These are phyloP conservation scores for Neonothopanus nambi DNA, from an alignment of 1,284 basidiomycete genomes.

Conservation along the genomic window DNA sequence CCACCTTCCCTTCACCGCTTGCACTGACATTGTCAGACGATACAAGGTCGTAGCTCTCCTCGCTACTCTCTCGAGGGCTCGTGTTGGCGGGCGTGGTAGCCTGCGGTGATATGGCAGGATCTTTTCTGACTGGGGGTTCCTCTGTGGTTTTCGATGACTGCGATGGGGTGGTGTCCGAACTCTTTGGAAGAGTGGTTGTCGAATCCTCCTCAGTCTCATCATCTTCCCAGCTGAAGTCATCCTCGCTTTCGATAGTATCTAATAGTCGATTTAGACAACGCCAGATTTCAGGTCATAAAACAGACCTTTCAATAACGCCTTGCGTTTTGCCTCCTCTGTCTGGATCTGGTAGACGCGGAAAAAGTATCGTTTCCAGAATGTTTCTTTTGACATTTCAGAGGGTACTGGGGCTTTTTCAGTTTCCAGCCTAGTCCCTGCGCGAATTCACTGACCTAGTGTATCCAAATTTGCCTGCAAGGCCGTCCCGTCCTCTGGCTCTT, in stretches of 20 bases:
- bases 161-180: slow-evolving; percentile 24
- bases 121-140: slow-evolving; percentile 12
- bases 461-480: slow-evolving; percentile 61
- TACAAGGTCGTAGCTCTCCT: slow-evolving; percentile 74
- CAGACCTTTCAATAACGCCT: slow-evolving; percentile 77
- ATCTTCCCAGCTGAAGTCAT: slow-evolving; percentile 82
- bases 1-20: slow-evolving; percentile 26
- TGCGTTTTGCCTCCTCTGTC: slow-evolving; percentile 79
- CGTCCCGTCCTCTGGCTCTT: slow-evolving; percentile 53
- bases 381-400: slow-evolving; percentile 60
- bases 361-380: slow-evolving; percentile 92
- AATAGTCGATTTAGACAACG: slow-evolving; percentile 14
- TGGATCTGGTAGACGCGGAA: slow-evolving; percentile 89
- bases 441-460: slow-evolving; percentile 52
- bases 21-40: slow-evolving; percentile 46
- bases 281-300: slow-evolving; percentile 3
- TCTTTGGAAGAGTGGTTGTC: slow-evolving; percentile 19
- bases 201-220: slow-evolving; percentile 61
- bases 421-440: slow-evolving; percentile 8
- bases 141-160: slow-evolving; percentile 19
- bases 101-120: slow-evolving; percentile 27
- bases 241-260: slow-evolving; percentile 65
- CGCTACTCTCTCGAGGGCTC: slow-evolving; percentile 64
- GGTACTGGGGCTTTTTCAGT: slow-evolving; percentile 57
- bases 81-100: slow-evolving; percentile 38